Percentiles rank a stretch among this genome's conserved stretches.
Evolutionary conservation across 139 green algal genomes (phyloP).

Genomic region (Chlamydomonas incerta): DNA sequence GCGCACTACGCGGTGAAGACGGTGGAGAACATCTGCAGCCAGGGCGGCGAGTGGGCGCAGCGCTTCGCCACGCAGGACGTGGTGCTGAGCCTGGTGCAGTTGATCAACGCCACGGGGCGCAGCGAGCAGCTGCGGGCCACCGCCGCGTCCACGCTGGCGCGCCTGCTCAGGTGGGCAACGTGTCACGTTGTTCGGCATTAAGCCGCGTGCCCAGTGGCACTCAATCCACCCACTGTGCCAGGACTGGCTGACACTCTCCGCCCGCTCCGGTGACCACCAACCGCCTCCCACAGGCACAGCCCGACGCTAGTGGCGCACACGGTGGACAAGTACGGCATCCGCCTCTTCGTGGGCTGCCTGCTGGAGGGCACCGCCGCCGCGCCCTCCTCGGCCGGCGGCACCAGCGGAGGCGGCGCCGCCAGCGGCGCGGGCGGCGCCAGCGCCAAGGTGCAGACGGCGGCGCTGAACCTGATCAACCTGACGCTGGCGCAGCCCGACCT

Average conservation of each 20-base stretch:
- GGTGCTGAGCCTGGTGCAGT: slow-evolving; percentile 59
- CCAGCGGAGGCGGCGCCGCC: neutral
- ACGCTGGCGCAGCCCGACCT: slow-evolving; percentile 52
- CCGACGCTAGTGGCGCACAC: slow-evolving; percentile 52
- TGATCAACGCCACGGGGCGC: slow-evolving; percentile 42
- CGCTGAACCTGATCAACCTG: slow-evolving; percentile 83
- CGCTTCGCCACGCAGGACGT: slow-evolving; percentile 71
- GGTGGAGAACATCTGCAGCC: slow-evolving; percentile 93
- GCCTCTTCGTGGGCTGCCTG: slow-evolving; percentile 62
- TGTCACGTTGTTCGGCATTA: no score
- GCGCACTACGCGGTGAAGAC: slow-evolving; percentile 96
- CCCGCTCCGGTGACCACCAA: no score
- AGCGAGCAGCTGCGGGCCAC: slow-evolving; percentile 79
- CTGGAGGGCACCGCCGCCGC: slow-evolving; percentile 42
- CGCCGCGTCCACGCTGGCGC: slow-evolving; percentile 75
- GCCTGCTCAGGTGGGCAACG: slow-evolving; percentile 61
- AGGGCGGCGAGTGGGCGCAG: slow-evolving; percentile 80
- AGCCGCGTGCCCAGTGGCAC: no score
- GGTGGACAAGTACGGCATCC: slow-evolving; percentile 67
- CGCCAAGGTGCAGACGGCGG: slow-evolving; percentile 72
- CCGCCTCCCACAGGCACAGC: slow-evolving; percentile 46
- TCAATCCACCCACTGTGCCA: no score
- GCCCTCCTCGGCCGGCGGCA: neutral
- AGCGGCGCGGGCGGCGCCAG: slow-evolving; percentile 23
- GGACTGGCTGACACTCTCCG: no score